phyloP scores from a whole-genome alignment of 139 green algal genomes.

The Coelastrella sp. region DNA sequence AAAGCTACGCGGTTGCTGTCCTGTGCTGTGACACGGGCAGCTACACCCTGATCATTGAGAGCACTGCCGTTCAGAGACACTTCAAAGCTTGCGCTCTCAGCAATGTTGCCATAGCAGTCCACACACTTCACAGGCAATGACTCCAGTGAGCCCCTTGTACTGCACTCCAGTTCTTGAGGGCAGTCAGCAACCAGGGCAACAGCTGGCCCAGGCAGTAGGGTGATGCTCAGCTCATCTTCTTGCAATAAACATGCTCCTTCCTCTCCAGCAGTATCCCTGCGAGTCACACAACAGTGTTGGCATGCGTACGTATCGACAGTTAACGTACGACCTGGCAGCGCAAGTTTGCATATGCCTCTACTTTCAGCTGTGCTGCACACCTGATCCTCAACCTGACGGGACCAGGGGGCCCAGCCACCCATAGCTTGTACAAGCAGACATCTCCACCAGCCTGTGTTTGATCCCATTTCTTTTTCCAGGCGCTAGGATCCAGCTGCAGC shows the following conservation, averaged over 20 bases:
- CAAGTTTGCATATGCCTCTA: too few relatives aligned
- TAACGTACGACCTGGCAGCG: too few relatives aligned
- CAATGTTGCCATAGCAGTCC: slow-evolving; percentile 68
- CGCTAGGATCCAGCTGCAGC: slow-evolving; percentile 20
- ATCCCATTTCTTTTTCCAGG: slow-evolving; percentile 50
- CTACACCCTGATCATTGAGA: slow-evolving; percentile 46
- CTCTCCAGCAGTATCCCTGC: slow-evolving; percentile 49
- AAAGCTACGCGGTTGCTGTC: slow-evolving; percentile 71
- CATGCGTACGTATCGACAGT: too few relatives aligned
- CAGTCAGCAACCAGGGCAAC: slow-evolving; percentile 63
- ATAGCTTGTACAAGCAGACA: slow-evolving; percentile 47
- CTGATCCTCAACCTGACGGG: slow-evolving; percentile 35
- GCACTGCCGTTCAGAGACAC: slow-evolving; percentile 56
- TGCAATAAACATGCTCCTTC: slow-evolving; percentile 50
- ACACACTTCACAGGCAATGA: slow-evolving; percentile 55
- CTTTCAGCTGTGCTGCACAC: background rate
- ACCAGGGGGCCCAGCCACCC: slow-evolving; percentile 39
- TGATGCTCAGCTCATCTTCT: slow-evolving; percentile 62
- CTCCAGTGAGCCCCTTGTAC: slow-evolving; percentile 53
- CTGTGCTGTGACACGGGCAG: slow-evolving; percentile 58
- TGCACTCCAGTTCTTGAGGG: slow-evolving; percentile 52
- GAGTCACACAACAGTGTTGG: background rate
- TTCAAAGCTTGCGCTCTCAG: slow-evolving; percentile 46
- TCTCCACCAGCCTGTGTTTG: slow-evolving; percentile 47
- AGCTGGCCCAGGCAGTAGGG: slow-evolving; percentile 59